Base-by-base conservation (phyloP, 176 grass and related monocot genomes). In the Oryza nivara region DNA sequence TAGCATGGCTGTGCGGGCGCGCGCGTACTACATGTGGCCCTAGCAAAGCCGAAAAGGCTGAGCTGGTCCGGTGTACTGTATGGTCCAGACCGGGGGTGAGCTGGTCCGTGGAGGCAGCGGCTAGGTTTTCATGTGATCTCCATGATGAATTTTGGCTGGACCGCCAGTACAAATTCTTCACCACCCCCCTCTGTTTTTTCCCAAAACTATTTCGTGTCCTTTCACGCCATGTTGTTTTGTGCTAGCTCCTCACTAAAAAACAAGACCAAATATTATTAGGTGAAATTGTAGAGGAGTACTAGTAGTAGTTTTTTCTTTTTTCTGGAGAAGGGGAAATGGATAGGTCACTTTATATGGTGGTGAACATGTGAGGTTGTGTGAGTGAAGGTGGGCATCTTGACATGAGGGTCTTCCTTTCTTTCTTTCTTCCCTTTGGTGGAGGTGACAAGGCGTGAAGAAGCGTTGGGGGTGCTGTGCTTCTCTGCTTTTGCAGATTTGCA, bases 31-130 rank as follows among this genome's bases (percentile, higher is more conserved):
- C 16, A 15, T 70, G 67, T 72, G 73, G 86, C 71, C 80, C 80
- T 14, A 11, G 28, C 65, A 48, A 63, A 84, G 40, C 40, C 36
- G 7, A 41, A 41, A 8, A 80, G 44, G 38, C 38, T 75, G 76
- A 74, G 68, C 69, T 74, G 81, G 60, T 16, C 9, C 25, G 38
- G 45, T 79, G 84, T 72, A 34, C 23, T 67, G 60, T 73, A 40
- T 76, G 70, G 77, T 70, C 79, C 65, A 71, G 81, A 41, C 71
- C 41, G n/a, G 58, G 35, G 58, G 35, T 84, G 72, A 67, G 82
- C 45, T 76, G 72, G 61, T 67, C 61, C 72, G 63, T 41, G 81
- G 68, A 73, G 34, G 43, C 43, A 44, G 81, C 68, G 45, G 34
- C 41, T 16, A 68, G 44, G 58, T 47, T 47, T 73, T 64, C 85